Conservation (phyloP, 148 eudicot genomes). For the Fagopyrum tataricum region DNA sequence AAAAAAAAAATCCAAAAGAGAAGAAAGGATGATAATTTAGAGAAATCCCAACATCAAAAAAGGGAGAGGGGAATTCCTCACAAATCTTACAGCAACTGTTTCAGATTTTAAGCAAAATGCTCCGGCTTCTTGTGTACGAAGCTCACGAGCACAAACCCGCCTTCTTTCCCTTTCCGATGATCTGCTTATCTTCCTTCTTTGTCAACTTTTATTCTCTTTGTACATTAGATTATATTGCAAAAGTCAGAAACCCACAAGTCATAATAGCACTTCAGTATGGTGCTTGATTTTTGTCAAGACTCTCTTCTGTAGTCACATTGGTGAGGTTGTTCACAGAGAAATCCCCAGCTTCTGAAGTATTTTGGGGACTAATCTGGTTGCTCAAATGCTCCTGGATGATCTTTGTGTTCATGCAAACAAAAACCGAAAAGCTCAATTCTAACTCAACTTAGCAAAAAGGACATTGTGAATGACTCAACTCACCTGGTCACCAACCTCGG, state of each 20-base stretch:
- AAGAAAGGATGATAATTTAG: not conserved
- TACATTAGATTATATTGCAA: constrained; percentile 33
- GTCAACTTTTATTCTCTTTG: constrained; percentile 23
- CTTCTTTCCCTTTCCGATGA: not conserved
- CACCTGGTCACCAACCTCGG: constrained; percentile 64
- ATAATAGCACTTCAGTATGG: constrained; percentile 10
- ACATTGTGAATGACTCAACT: constrained; percentile 4
- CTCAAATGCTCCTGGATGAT: constrained; percentile 50
- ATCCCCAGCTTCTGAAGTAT: constrained; percentile 25
- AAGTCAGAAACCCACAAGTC: constrained; percentile 23
- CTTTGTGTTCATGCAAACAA: constrained; percentile 12
- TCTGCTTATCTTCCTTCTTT: constrained; percentile 18
- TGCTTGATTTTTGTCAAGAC: constrained; percentile 18
- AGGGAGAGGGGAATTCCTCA: constrained; percentile 9
- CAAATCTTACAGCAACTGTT: not conserved
- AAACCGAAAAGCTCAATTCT: not conserved
- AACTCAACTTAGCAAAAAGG: not conserved
- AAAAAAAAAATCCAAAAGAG: not conserved
- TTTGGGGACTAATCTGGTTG: constrained; percentile 28
- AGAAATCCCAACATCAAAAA: constrained; percentile 9
- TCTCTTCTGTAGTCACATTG: constrained; percentile 32
- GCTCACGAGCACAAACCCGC: constrained; percentile 7
- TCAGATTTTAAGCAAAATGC: constrained; percentile 8
- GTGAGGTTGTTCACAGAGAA: constrained; percentile 26
- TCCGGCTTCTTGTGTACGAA: constrained; percentile 12